A percentile compares a stretch with the other conserved stretches of the same genome.
Evolutionary conservation across 208 protist genomes (phyloP).

Genomic region (Wallacemonas sp.): DNA sequence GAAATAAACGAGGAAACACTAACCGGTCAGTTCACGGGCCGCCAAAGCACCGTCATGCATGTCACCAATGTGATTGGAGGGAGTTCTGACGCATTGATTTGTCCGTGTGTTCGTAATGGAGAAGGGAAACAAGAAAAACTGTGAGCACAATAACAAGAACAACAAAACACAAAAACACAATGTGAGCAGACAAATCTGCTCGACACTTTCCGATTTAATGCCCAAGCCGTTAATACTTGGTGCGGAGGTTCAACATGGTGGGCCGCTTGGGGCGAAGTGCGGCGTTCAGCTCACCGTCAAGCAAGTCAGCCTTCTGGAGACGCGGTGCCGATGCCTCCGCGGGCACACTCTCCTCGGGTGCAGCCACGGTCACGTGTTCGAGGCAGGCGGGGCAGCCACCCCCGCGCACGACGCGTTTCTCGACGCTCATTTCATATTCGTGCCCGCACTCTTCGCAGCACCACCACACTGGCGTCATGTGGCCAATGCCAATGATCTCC

Average conservation of each 20-base stretch:
- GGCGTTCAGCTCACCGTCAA: constrained; percentile 65
- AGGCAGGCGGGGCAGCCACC: constrained; percentile 69
- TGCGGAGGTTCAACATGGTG: constrained; percentile 78
- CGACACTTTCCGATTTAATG: no score
- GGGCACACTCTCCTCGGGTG: background rate
- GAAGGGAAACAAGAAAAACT: background rate
- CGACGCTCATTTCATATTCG: constrained; percentile 80
- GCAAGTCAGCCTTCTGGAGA: constrained; percentile 13
- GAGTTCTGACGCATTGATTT: background rate
- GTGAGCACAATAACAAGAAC: no score
- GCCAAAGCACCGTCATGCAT: no score
- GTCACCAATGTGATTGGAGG: no score
- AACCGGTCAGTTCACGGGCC: no score
- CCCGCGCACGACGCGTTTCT: constrained; percentile 90
- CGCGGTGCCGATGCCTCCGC: background rate
- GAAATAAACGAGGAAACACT: no score
- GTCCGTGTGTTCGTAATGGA: background rate
- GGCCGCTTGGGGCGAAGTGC: constrained; percentile 75
- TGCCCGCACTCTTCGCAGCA: constrained; percentile 54
- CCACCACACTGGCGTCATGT: constrained; percentile 83
- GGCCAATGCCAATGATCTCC: constrained; percentile 81
- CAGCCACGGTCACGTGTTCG: background rate
- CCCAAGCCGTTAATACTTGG: constrained; percentile 64
- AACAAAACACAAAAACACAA: constrained; percentile 5
- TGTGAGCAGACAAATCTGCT: no score